These are phyloP conservation scores for Zoysia pacifica DNA, from an alignment of 176 grass and related monocot genomes.

Conservation along the genomic window DNA sequence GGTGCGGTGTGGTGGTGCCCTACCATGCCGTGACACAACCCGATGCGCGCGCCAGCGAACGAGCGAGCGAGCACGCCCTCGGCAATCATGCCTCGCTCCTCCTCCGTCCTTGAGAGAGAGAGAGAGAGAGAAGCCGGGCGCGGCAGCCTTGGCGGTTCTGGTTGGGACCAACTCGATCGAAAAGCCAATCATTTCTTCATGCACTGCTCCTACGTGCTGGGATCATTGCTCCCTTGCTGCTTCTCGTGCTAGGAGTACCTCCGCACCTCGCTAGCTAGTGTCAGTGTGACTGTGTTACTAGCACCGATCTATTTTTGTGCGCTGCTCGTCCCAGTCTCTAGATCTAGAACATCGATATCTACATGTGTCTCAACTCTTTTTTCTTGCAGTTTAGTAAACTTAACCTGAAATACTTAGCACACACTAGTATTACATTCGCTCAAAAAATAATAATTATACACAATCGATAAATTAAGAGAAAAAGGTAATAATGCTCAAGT, in stretches of 20 bases:
- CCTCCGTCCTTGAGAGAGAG: conserved; percentile 30
- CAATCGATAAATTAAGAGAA: neutral
- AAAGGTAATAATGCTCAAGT: neutral
- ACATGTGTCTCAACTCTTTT: neutral
- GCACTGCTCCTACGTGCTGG: conserved; percentile 64
- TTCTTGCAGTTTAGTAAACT: neutral
- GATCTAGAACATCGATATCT: too few species aligned
- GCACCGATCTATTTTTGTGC: neutral
- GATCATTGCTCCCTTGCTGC: conserved; percentile 36
- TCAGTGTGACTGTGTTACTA: neutral
- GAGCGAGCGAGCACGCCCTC: conserved; percentile 38
- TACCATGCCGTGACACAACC: neutral
- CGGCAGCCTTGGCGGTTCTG: conserved; percentile 21
- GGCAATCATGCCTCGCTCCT: conserved; percentile 22
- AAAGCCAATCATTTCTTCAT: conserved; percentile 66
- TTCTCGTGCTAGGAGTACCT: neutral
- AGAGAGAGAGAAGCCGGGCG: too few species aligned
- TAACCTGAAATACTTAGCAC: neutral
- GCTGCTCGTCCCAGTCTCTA: neutral
- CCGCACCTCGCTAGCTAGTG: neutral
- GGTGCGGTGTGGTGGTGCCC: too few species aligned
- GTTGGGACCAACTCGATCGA: conserved; percentile 49
- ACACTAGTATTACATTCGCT: too few species aligned
- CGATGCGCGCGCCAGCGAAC: neutral
- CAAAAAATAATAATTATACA: neutral